Base-by-base conservation (phyloP, 495 filamentous ascomycete genomes). In the Rostrohypoxylon terebratum region DNA sequence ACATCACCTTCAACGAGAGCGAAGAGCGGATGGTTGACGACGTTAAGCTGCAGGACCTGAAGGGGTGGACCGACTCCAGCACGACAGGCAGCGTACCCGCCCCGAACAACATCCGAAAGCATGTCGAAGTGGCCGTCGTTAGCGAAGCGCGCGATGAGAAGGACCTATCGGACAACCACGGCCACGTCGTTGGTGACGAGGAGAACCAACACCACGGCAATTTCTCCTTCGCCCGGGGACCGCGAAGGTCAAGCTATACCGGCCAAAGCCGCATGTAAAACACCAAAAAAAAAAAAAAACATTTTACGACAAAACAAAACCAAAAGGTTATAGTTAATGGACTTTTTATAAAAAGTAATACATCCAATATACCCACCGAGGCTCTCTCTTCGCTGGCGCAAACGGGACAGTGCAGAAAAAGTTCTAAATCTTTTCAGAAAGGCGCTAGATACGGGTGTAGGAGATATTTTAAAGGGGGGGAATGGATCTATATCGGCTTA, bases 1-100 rank as follows among this genome's bases (percentile, higher is more conserved):
- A 81, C 7, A 73, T 86, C 68, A 82, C 84, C 9, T 80, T 85
- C 50, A 85, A 74, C 59, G 84, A 82, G 75, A 87, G 85, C 69
- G 83, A 87, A 59, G 85, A 87, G 70, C 77, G 77, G 34, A 86
- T 87, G 45, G 69, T 83, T 59, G 70, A 79, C 18, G 78, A 79
- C 0, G 71, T 82, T 1, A 80, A 81, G 72, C 77, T 83, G 79
- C 74, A 81, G 48, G 77, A 79, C 28, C 54, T 83, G 18, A 77
- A 75, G 67, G 69, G 45, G 9, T 69, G 72, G 66, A 67, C 73
- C 33, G 71, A 74, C 50, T 53, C 71, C 13, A 74, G 71, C 53
- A 74, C 71, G 11, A 74, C 16, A 28, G 66, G 66, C 44, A 74
- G 66, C 65, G 16, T 21, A 5, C 63, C 58, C 6, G 25, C 48